Conservation (phyloP, 1,284 basidiomycete species). For the Mycena sp. region DNA sequence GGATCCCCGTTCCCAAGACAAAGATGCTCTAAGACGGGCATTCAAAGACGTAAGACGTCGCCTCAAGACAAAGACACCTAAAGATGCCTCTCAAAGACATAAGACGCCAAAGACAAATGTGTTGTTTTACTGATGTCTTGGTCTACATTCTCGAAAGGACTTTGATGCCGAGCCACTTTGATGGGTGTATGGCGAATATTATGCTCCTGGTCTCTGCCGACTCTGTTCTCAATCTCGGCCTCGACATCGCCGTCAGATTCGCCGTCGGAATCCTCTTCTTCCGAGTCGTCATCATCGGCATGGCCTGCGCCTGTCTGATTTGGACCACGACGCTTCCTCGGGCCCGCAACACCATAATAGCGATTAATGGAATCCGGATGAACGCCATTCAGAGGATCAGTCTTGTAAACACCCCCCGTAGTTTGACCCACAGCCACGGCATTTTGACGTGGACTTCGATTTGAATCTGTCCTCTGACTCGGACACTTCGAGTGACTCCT, state of each 20-base stretch:
- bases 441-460: too few relatives aligned
- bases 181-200: conserved; percentile 2
- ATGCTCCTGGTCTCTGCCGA: background rate
- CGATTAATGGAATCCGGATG: conserved; percentile 8
- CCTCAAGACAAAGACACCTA: too few relatives aligned
- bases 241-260: background rate
- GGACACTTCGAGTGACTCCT: too few relatives aligned
- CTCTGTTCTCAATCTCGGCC: background rate
- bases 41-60: too few relatives aligned
- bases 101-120: too few relatives aligned
- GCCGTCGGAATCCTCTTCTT: background rate
- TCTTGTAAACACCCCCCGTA: background rate
- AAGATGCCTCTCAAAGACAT: too few relatives aligned
- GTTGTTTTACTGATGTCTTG: too few relatives aligned
- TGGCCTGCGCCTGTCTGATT: background rate
- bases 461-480: too few relatives aligned
- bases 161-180: background rate
- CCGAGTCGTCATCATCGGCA: background rate
- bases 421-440: too few relatives aligned
- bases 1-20: too few relatives aligned
- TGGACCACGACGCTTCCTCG: background rate
- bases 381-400: background rate
- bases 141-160: background rate
- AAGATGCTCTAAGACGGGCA: too few relatives aligned
- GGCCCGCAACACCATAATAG: background rate